Evolutionary conservation across 164 flowering plant species (phyloP), one percentile per base, ranked within the genome.

Genomic region (Warburgia ugandensis): DNA sequence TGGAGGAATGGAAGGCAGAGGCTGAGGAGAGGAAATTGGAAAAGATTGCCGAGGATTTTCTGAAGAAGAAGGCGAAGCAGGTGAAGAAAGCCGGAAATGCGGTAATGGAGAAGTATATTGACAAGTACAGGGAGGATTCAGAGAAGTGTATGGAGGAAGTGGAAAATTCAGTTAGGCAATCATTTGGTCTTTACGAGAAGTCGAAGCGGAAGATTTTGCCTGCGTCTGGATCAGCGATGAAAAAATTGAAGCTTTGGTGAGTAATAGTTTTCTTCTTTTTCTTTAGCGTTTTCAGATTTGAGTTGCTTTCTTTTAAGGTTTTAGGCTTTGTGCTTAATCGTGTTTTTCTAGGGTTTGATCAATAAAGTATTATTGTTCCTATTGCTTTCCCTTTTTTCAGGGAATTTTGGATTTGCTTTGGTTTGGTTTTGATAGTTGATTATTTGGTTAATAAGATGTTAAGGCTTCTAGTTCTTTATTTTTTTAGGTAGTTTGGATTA

Each of bases 1-100:
- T 88, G 63, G 95, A 92, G 78, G 98, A 88, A 71, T 88, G 98
- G 98, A 73, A 47, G 59, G 84, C 74, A 25, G 96, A 74, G 65
- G 87, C 69, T 40, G 92, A 75, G 62, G 86, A 82, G 67, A 69
- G 99, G 85, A 73, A 61, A 52, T 52, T 92, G 64, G 97, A 92
- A 84, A 83, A 68, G 61, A 29, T 79, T n/a, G 96, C 99, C 2
- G 91, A 92, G 74, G 88, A 88, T 16, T 92, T 71, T 45, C 33
- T 88, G 27, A 88, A 80, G 77, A 84, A 92, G 81, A 70, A 73
- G 62, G 74, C 71, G 60, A 78, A 75, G 48, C 73, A 58, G 10
- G 73, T 42, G 35, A 70, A 64, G 72, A 38, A 59, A 27, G 3
- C 74, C 59, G 52, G 77, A 64, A 6, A 68, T 36, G 13, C 68